Conservation (phyloP, 192 early-diverging fungal species). For the Backusella tarrabulga region DNA sequence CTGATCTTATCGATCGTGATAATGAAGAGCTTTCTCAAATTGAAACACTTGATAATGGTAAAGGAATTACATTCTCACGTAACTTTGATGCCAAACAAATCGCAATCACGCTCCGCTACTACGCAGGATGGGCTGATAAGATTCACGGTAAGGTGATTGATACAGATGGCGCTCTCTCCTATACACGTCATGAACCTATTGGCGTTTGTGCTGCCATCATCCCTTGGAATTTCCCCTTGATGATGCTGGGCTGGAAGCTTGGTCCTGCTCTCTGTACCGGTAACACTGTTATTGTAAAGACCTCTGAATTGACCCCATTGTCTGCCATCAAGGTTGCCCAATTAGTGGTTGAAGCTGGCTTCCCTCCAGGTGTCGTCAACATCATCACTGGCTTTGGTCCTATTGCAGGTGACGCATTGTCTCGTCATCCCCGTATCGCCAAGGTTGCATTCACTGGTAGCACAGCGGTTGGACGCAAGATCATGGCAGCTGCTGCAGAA, state of each 20-base stretch:
- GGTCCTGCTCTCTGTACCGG: conserved; percentile 70
- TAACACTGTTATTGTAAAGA: conserved; percentile 69
- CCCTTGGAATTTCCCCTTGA: conserved; percentile 69
- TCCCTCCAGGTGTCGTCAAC: conserved; percentile 79
- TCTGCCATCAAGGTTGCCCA: conserved; percentile 58
- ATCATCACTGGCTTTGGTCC: conserved; percentile 78
- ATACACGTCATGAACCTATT: conserved; percentile 52
- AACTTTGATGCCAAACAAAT: conserved; percentile 55
- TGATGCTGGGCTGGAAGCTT: conserved; percentile 70
- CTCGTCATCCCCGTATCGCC: conserved; percentile 62
- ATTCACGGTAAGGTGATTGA: conserved; percentile 40
- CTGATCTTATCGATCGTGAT: conserved; percentile 28
- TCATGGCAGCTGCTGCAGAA: conserved; percentile 58
- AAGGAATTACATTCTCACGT: conserved; percentile 51
- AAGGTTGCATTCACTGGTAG: conserved; percentile 81
- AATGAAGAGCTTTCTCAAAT: conserved; percentile 27
- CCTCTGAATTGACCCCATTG: conserved; percentile 60
- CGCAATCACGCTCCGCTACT: conserved; percentile 69
- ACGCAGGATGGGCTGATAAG: conserved; percentile 67
- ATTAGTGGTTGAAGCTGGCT: conserved; percentile 60
- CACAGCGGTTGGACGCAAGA: conserved; percentile 61
- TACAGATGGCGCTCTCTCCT: conserved; percentile 28
- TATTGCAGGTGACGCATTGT: conserved; percentile 60
- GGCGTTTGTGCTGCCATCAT: conserved; percentile 73
- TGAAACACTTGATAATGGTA: conserved; percentile 63